Evolutionary conservation across 371 early-diverging fungal species (phyloP).

Genomic region (Quaeritorhiza haematococci): DNA sequence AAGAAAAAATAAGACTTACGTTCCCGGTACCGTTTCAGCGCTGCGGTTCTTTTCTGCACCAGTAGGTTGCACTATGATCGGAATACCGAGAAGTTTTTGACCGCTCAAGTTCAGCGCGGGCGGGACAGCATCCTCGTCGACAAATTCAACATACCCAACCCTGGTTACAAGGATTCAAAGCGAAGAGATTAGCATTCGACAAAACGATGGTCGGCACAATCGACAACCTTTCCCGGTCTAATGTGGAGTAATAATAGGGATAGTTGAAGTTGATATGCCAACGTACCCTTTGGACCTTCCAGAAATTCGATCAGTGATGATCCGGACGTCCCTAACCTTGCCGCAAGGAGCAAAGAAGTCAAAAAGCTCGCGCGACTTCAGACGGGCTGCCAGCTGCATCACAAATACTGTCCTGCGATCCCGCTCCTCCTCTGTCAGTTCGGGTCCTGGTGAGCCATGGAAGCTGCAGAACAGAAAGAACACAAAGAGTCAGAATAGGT

Average conservation of each 20-base stretch:
- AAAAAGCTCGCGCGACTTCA: constrained; percentile 73
- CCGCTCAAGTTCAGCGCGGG: constrained; percentile 83
- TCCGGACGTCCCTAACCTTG: constrained; percentile 78
- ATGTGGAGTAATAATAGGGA: not conserved
- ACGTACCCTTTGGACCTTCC: constrained; percentile 86
- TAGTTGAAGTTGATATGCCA: too few relatives aligned
- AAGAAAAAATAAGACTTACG: not conserved
- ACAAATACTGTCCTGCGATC: constrained; percentile 92
- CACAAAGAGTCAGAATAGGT: too few relatives aligned
- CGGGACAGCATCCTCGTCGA: constrained; percentile 75
- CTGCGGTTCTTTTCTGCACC: constrained; percentile 91
- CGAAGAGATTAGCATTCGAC: too few relatives aligned
- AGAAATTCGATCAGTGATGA: constrained; percentile 84
- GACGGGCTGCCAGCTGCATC: constrained; percentile 82
- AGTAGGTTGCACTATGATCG: constrained; percentile 84
- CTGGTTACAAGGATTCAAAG: too few relatives aligned
- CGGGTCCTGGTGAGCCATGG: too few relatives aligned
- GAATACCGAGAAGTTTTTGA: constrained; percentile 88
- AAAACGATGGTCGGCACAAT: too few relatives aligned
- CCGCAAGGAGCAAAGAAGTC: constrained; percentile 85
- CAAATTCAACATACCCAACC: constrained; percentile 89
- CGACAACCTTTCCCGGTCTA: not conserved
- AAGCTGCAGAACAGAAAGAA: too few relatives aligned
- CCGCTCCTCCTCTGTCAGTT: constrained; percentile 41
- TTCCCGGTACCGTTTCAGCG: constrained; percentile 15